Conservation (phyloP, 169 alveolate species). For the Eimeria maxima region DNA sequence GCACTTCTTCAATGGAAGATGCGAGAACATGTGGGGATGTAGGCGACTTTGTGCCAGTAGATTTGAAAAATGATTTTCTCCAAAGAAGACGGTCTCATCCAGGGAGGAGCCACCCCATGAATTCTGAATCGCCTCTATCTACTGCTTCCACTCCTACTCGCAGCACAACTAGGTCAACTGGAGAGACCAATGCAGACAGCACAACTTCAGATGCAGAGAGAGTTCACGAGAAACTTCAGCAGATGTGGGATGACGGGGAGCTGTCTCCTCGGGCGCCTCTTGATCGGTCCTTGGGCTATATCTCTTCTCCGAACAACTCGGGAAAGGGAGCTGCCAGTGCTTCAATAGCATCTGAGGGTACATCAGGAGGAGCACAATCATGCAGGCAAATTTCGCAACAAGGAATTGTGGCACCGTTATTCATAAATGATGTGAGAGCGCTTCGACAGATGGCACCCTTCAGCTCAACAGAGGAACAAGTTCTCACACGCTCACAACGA, state of each 20-base stretch:
- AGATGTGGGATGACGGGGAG: slow-evolving; percentile 78
- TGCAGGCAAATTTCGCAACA: slow-evolving; percentile 5
- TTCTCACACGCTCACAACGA: slow-evolving; percentile 70
- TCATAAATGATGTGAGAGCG: slow-evolving; percentile 61
- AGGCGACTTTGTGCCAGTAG: background rate
- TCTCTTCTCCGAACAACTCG: slow-evolving; percentile 49
- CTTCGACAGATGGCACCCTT: slow-evolving; percentile 77
- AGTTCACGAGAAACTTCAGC: slow-evolving; percentile 43
- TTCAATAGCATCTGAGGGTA: background rate
- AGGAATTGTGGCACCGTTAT: slow-evolving; percentile 21
- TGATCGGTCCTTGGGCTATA: slow-evolving; percentile 70
- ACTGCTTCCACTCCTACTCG: slow-evolving; percentile 74
- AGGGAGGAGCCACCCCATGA: background rate
- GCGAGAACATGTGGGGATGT: background rate
- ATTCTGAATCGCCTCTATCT: slow-evolving; percentile 36
- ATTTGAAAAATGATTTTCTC: background rate
- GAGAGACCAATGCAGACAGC: background rate
- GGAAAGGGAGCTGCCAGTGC: background rate
- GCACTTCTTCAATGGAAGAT: background rate
- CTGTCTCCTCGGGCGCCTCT: slow-evolving; percentile 76
- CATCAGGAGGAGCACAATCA: slow-evolving; percentile 34
- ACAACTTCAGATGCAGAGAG: slow-evolving; percentile 23
- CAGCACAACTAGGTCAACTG: background rate
- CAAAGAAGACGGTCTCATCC: slow-evolving; percentile 23
- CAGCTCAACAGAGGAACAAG: slow-evolving; percentile 76